Percentiles rank a stretch among this genome's conserved stretches.
phyloP scores from a whole-genome alignment of 768 basidiomycete species.

The Lyophyllum atratum region DNA sequence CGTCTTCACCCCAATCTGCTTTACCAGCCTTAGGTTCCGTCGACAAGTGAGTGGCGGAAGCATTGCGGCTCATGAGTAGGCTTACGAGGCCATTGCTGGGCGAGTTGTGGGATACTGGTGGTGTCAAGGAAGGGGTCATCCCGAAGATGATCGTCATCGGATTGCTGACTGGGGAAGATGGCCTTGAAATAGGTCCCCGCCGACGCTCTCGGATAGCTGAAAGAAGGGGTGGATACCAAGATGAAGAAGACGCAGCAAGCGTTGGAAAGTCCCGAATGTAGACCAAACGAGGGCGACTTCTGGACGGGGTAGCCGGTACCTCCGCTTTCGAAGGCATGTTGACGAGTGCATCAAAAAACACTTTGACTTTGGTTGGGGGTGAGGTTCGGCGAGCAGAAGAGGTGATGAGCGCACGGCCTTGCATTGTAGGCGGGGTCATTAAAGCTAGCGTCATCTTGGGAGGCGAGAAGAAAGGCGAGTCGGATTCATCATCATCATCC shows the following conservation, averaged over 20 bases:
- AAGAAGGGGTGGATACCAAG: conserved; percentile 83
- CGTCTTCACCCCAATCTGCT: conserved; percentile 68
- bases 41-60: conserved; percentile 30
- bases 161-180: conserved; percentile 59
- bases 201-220: conserved; percentile 78
- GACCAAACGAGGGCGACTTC: conserved; percentile 65
- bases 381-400: conserved; percentile 43
- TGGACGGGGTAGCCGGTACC: conserved; percentile 27
- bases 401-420: conserved; percentile 41
- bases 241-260: conserved; percentile 66
- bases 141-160: conserved; percentile 88
- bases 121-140: conserved; percentile 75
- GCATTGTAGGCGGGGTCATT: conserved; percentile 36
- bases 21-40: conserved; percentile 37
- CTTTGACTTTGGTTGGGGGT: conserved; percentile 58
- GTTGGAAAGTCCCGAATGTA: conserved; percentile 84
- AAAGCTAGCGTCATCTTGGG: conserved; percentile 45
- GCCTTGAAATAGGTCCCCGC: conserved; percentile 59
- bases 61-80: conserved; percentile 45
- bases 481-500: conserved; percentile 48
- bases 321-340: conserved; percentile 50
- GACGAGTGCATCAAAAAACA: conserved; percentile 78
- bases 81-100: conserved; percentile 41
- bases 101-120: conserved; percentile 33
- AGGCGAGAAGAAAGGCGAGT: conserved; percentile 32